phyloP scores from a whole-genome alignment of 352 stramenopile species.

The Albugo laibachii region DNA sequence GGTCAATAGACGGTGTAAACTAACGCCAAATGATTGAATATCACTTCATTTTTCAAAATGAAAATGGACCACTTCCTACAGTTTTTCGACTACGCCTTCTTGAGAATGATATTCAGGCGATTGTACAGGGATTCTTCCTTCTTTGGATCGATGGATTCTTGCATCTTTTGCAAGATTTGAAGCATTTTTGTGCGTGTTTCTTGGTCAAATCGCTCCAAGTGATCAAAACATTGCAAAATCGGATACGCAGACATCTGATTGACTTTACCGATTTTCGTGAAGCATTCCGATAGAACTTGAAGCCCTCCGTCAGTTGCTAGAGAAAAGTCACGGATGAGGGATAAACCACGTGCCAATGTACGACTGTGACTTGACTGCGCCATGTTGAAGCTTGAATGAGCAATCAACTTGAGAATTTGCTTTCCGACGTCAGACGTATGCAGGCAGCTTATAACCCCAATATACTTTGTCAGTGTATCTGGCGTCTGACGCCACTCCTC shows the following conservation, averaged over 20 bases:
- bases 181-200: constrained; percentile 32
- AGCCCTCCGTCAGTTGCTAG: constrained; percentile 53
- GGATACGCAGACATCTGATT: constrained; percentile 75
- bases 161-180: constrained; percentile 36
- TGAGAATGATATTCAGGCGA: constrained; percentile 70
- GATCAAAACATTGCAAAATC: constrained; percentile 61
- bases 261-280: constrained; percentile 62
- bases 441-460: constrained; percentile 46
- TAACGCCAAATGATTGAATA: no score
- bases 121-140: constrained; percentile 71
- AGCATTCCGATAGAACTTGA: constrained; percentile 45
- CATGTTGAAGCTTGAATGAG: constrained; percentile 54
- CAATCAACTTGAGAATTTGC: constrained; percentile 45
- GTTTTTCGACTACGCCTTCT: constrained; percentile 31
- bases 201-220: constrained; percentile 47
- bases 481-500: constrained; percentile 46
- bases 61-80: no score
- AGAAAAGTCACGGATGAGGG: constrained; percentile 55
- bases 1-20: no score
- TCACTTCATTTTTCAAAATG: no score
- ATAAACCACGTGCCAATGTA: constrained; percentile 35
- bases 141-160: constrained; percentile 58
- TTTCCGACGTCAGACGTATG: constrained; percentile 37
- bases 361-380: constrained; percentile 50
- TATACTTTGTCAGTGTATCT: constrained; percentile 67